These are phyloP conservation scores for Kitagawia praeruptora DNA, from an alignment of 129 eudicot genomes.

Conservation along the genomic window DNA sequence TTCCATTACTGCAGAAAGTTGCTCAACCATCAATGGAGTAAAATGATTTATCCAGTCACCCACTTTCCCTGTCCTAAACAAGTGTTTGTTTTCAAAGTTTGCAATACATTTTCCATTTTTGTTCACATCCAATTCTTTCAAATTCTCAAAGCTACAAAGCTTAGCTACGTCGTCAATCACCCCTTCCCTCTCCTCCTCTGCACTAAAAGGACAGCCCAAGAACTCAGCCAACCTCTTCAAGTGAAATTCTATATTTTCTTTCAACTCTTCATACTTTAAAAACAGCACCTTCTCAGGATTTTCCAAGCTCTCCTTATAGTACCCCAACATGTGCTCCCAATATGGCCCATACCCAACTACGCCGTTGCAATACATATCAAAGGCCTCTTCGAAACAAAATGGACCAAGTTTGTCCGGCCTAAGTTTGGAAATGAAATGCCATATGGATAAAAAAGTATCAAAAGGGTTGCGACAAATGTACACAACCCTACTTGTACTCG, in stretches of 20 bases:
- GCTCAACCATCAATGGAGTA: conserved; percentile 15
- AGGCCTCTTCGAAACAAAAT: conserved; percentile 12
- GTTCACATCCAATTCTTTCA: conserved; percentile 26
- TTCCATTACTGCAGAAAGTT: conserved; percentile 12
- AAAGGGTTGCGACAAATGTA: conserved; percentile 22
- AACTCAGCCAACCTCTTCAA: conserved; percentile 15
- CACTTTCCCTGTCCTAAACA: conserved; percentile 24
- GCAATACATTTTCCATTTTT: conserved; percentile 19
- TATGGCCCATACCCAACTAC: conserved; percentile 13
- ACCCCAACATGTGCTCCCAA: conserved; percentile 22
- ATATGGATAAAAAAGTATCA: conserved; percentile 17
- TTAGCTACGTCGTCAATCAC: conserved; percentile 15
- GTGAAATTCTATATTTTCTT: not conserved
- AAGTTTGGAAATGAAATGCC: conserved; percentile 9
- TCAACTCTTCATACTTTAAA: conserved; percentile 24
- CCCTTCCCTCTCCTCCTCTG: conserved; percentile 21
- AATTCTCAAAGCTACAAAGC: conserved; percentile 22
- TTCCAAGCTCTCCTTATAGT: conserved; percentile 13
- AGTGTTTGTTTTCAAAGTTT: conserved; percentile 12
- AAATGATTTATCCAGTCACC: conserved; percentile 26
- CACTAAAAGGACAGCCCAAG: conserved; percentile 21
- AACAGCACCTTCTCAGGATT: conserved; percentile 15
- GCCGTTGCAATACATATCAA: conserved; percentile 18
- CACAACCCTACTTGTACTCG: conserved; percentile 10
- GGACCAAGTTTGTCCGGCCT: not conserved